Base-by-base conservation (phyloP, 164 flowering plant genomes). In the Stephania yunnanensis region DNA sequence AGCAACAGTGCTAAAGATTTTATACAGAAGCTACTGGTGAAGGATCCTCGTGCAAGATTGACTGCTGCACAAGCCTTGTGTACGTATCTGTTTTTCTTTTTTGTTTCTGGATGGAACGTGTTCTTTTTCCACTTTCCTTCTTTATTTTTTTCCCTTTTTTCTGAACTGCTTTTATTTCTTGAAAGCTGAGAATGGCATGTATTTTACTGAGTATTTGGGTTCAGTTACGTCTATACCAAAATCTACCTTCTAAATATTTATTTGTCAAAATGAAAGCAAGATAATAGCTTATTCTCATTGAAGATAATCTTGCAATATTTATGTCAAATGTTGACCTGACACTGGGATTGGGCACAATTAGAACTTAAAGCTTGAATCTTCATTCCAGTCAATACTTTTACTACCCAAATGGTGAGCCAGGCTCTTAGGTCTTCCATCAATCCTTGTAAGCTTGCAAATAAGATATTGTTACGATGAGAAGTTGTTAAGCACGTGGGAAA, bases 41-140 rank as follows among this genome's bases (percentile, higher is more conserved):
- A 96, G 81, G 97, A 96, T 83, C 97, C 98, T 52, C 89, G 92
- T 74, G 92, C 92, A 71, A 86, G 99, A 81, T 86, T 92, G 69
- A 96, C 99, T 75, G 99, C 99, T 71, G 93, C 99, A 78, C 99
- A 94, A 85, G 98, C 99, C 78, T 78, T 96, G 70, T 96, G 97
- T 96, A 92, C 77, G 94, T 81, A 69, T 82, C 44, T 50, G 31
- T 58, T 53, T 46, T 29, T 45, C 10, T 52, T 42, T 46, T 65
- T 68, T 46, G 31, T 17, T 36, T 10, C 48, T 30, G 22, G 22
- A 15, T 9, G 48, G 2, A 8, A 12, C 3, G 7, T 36, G 46
- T 44, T 44, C 55, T 50, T 50, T 9, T 10, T 50, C 3, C 42
- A 36, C 4, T 36, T 36, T 2, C 4, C 4, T 36, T 36, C 42